Conservation (phyloP, 2,329 filamentous ascomycete species). For the Cladorrhinum sp. region DNA sequence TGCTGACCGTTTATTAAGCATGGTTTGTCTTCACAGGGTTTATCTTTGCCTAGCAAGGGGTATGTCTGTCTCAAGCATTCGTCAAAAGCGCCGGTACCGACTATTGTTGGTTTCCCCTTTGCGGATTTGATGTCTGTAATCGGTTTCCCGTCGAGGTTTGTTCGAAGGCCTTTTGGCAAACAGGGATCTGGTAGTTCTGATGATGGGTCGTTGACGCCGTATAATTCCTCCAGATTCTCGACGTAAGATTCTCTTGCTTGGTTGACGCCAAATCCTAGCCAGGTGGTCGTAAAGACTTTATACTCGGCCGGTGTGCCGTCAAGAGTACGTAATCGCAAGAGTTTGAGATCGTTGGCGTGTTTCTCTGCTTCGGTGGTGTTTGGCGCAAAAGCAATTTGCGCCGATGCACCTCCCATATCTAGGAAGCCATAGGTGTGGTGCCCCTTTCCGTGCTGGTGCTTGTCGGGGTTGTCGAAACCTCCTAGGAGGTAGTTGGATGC, state of each 20-base stretch:
- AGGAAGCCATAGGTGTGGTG: slow-evolving; percentile 97
- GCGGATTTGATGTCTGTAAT: slow-evolving; percentile 39
- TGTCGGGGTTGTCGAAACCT: slow-evolving; percentile 74
- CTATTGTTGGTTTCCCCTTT: slow-evolving; percentile 48
- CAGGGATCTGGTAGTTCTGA: slow-evolving; percentile 86
- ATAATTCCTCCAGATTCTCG: slow-evolving; percentile 67
- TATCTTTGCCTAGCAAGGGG: slow-evolving; percentile 85
- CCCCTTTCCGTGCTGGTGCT: slow-evolving; percentile 76
- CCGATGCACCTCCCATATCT: slow-evolving; percentile 97
- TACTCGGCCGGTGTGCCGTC: slow-evolving; percentile 77
- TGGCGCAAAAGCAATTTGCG: slow-evolving; percentile 95
- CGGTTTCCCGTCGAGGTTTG: slow-evolving; percentile 66
- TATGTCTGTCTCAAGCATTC: slow-evolving; percentile 80
- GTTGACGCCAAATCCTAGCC: slow-evolving; percentile 96
- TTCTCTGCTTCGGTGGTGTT: slow-evolving; percentile 87
- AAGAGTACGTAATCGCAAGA: slow-evolving; percentile 79
- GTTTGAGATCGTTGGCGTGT: slow-evolving; percentile 83
- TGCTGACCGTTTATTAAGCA: slow-evolving; percentile 90
- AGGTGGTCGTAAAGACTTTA: slow-evolving; percentile 90
- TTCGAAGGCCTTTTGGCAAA: slow-evolving; percentile 72
- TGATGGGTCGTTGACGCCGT: slow-evolving; percentile 41
- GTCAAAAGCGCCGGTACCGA: slow-evolving; percentile 84
- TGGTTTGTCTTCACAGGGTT: slow-evolving; percentile 75
- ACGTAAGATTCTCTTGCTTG: slow-evolving; percentile 84
- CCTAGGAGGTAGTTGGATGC: slow-evolving; percentile 93